These are phyloP conservation scores for Cajanus cajan DNA, from an alignment of 306 rosid genomes.

Conservation along the genomic window DNA sequence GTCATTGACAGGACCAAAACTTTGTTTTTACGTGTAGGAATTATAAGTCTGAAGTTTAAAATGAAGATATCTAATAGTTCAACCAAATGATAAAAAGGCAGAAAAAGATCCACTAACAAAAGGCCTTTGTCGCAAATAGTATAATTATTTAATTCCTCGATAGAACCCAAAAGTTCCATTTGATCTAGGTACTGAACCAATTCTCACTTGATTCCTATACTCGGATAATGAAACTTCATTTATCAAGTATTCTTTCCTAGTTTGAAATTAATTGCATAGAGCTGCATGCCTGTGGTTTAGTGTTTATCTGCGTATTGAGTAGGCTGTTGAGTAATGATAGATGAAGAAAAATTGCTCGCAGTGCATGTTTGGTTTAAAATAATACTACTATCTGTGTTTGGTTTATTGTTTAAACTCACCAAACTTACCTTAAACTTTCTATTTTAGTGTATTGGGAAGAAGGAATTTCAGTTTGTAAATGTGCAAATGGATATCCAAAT, in stretches of 20 bases:
- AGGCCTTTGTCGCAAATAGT: not conserved
- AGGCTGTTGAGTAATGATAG: not conserved
- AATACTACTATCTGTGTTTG: not conserved
- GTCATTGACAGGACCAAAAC: too few relatives aligned
- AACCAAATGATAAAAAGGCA: not conserved
- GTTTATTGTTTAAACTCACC: too few relatives aligned
- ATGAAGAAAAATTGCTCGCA: not conserved
- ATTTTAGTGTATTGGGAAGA: too few relatives aligned
- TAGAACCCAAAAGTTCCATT: not conserved
- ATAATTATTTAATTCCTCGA: not conserved
- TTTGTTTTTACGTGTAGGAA: too few relatives aligned
- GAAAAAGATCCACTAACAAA: not conserved
- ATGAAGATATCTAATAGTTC: not conserved
- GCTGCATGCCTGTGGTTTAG: not conserved
- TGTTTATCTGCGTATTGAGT: not conserved
- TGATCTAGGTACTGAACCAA: too few relatives aligned
- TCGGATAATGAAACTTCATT: too few relatives aligned
- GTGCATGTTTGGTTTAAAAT: not conserved
- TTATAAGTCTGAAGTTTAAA: too few relatives aligned
- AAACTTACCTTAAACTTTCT: too few relatives aligned
- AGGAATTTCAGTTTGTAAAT: too few relatives aligned
- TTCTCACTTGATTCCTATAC: too few relatives aligned
- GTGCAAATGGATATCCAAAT: too few relatives aligned
- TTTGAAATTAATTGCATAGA: not conserved
- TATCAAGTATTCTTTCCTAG: not conserved